Evolutionary conservation across 192 early-diverging fungal species (phyloP), one percentile per base, ranked within the genome.

Genomic region (Mortierella alpina): DNA sequence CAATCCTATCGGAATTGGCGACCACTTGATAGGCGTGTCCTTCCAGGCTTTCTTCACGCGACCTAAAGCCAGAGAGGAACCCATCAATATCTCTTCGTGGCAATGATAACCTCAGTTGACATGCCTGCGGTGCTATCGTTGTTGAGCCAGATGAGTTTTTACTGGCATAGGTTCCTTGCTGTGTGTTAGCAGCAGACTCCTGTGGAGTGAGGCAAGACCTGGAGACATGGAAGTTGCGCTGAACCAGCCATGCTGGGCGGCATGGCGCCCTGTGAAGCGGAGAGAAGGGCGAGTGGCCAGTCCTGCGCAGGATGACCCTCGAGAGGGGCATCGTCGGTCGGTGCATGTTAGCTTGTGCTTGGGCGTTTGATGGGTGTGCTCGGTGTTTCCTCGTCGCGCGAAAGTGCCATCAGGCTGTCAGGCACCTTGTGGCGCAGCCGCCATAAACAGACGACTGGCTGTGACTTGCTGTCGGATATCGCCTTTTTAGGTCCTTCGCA

Each of bases 1-100:
- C 17, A 91, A 83, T 31, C 91, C 90, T 14, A 90, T 85, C 0
- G 93, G 91, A 63, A 95, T 95, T 63, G 91, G 91, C 55, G 91
- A 90, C 92, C 92, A 95, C 42, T 75, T 85, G 22, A 86, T 83
- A 47, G 80, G 73, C 13, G 73, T 90, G 18, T 83, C 83, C 23
- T 83, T 87, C 89, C 85, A 87, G 15, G 83, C 74, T 14, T 73
- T 63, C 44, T 66, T 69, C 22, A 88, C 62, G 40, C 82, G 80
- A 62, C 68, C 83, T 83, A 53, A 15, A 2, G 39, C 2, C 63
- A 53, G 41, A 53, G 14, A 22, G 8, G 18, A 51, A 51, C 11
- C 11, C 17, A 51, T 15, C 50, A 51, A 51, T 51, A 15, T 17
- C 50, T 7, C n/a, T 63, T 0, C 17, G 2, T 59, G 47, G 1